Evolutionary conservation across 106 monocot genomes (phyloP).

Genomic region (Dendrobium nobile): DNA sequence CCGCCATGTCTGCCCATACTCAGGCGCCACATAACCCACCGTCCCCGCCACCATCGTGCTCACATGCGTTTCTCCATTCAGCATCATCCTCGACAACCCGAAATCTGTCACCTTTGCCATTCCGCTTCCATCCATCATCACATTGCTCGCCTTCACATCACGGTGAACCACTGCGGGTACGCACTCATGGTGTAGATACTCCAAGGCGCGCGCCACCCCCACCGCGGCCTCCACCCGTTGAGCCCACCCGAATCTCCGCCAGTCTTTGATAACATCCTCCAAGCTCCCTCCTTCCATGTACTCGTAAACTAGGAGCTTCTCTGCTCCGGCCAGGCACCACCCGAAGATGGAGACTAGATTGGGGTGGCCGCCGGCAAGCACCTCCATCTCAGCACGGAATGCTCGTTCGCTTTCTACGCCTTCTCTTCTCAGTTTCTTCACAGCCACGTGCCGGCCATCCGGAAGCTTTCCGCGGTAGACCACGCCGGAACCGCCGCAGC

Average conservation of each 20-base stretch:
- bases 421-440: constrained; percentile 50
- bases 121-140: constrained; percentile 54
- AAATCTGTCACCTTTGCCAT: constrained; percentile 65
- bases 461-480: constrained; percentile 68
- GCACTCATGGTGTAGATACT: constrained; percentile 73
- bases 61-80: constrained; percentile 56
- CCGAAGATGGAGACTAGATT: constrained; percentile 65
- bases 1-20: constrained; percentile 61
- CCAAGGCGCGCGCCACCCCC: constrained; percentile 64
- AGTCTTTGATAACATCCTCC: constrained; percentile 50
- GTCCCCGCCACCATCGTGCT: constrained; percentile 87
- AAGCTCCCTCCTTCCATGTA: constrained; percentile 74
- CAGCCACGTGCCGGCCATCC: constrained; percentile 61
- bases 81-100: constrained; percentile 57
- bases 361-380: constrained; percentile 52
- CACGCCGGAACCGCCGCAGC: constrained; percentile 62
- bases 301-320: constrained; percentile 69
- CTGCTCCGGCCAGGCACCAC: constrained; percentile 59
- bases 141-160: constrained; percentile 92
- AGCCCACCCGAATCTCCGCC: constrained; percentile 27
- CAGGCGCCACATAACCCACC: constrained; percentile 90
- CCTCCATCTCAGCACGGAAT: constrained; percentile 77
- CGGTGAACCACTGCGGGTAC: constrained; percentile 77
- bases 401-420: constrained; percentile 43
- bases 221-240: constrained; percentile 37